A percentile compares a stretch with the other conserved stretches of the same genome.
phyloP scores from a whole-genome alignment of 768 basidiomycete species.

The Chalciporus sphaerocephalus region DNA sequence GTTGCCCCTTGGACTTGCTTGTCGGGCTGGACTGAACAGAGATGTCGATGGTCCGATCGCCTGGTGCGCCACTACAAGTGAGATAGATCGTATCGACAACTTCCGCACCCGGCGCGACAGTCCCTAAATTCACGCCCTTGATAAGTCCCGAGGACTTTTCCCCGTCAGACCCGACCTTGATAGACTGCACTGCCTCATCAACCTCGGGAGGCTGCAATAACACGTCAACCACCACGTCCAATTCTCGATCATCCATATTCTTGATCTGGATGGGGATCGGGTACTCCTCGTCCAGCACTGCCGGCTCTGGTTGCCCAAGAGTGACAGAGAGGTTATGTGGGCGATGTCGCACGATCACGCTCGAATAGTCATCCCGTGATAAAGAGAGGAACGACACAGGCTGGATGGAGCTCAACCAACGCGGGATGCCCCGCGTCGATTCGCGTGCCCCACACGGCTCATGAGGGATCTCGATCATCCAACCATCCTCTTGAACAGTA shows the following conservation, averaged over 20 bases:
- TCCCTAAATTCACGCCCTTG: slow-evolving; percentile 67
- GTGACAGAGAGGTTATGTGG: slow-evolving; percentile 54
- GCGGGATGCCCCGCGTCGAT: slow-evolving; percentile 27
- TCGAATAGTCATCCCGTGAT: slow-evolving; percentile 42
- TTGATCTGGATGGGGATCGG: slow-evolving; percentile 66
- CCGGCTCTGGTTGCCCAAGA: slow-evolving; percentile 59
- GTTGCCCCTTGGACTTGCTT: neutral
- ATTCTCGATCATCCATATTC: slow-evolving; percentile 65
- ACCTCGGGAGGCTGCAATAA: slow-evolving; percentile 78
- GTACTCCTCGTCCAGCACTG: slow-evolving; percentile 78
- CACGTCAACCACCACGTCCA: slow-evolving; percentile 68
- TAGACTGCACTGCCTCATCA: slow-evolving; percentile 65
- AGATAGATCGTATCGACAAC: slow-evolving; percentile 62
- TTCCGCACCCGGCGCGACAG: slow-evolving; percentile 53
- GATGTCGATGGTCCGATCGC: slow-evolving; percentile 74
- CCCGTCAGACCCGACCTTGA: slow-evolving; percentile 41
- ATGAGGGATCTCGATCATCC: slow-evolving; percentile 64
- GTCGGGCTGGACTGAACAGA: slow-evolving; percentile 62
- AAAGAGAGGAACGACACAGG: slow-evolving; percentile 54
- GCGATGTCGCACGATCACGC: slow-evolving; percentile 51
- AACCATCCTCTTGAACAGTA: slow-evolving; percentile 54
- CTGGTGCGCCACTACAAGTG: slow-evolving; percentile 55
- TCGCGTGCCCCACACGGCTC: slow-evolving; percentile 38
- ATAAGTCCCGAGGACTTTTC: slow-evolving; percentile 67
- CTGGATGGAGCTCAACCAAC: slow-evolving; percentile 57